Conservation (phyloP, 1,139 yeast genomes). For the Lodderomyces margitis region DNA sequence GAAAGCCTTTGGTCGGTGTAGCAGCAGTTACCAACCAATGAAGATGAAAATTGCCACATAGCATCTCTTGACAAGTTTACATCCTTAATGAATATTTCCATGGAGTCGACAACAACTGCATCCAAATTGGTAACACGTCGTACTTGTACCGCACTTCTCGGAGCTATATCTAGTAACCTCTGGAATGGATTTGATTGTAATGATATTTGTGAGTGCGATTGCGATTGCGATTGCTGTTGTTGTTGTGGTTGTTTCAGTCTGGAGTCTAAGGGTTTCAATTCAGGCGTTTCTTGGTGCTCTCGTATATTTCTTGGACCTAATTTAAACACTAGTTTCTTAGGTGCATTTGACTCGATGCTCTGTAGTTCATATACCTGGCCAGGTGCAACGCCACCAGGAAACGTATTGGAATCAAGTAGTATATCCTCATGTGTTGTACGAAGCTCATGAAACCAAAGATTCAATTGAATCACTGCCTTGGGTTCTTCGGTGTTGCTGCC, state of each 20-base stretch:
- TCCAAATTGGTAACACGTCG: constrained; percentile 36
- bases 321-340: constrained; percentile 23
- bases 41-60: constrained; percentile 82
- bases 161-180: constrained; percentile 59
- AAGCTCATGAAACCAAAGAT: constrained; percentile 74
- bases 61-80: constrained; percentile 83
- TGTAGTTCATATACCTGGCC: constrained; percentile 76
- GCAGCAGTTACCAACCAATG: constrained; percentile 61
- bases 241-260: not conserved
- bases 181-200: constrained; percentile 64
- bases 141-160: constrained; percentile 60
- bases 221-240: constrained; percentile 8
- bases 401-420: constrained; percentile 52
- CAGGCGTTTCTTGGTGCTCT: constrained; percentile 7
- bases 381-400: constrained; percentile 56
- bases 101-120: constrained; percentile 69
- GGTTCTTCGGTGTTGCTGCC: not conserved
- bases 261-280: constrained; percentile 3
- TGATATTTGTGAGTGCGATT: constrained; percentile 43
- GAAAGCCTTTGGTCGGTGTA: constrained; percentile 64
- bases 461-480: constrained; percentile 38
- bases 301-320: constrained; percentile 20
- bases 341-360: constrained; percentile 7
- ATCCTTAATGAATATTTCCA: constrained; percentile 82
- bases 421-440: constrained; percentile 60